Conservation (phyloP, 495 filamentous ascomycete genomes). For the Daldinia caldariorum region DNA sequence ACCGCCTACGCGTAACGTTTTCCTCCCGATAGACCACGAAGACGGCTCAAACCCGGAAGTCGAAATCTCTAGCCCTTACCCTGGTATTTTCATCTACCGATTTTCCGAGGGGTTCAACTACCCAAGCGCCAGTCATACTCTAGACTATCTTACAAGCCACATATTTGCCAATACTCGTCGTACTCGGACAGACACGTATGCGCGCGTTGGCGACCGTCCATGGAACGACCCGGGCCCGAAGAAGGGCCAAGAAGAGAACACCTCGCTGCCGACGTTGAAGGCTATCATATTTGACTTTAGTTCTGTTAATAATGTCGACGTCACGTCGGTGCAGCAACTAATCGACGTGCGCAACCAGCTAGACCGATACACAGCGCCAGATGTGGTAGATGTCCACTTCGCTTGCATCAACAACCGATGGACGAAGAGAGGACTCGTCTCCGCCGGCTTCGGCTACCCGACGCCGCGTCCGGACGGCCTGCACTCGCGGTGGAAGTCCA, state of each 20-base stretch:
- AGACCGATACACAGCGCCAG: constrained; percentile 84
- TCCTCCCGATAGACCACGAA: constrained; percentile 85
- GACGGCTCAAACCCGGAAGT: constrained; percentile 93
- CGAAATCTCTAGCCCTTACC: constrained; percentile 80
- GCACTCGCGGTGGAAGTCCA: constrained; percentile 86
- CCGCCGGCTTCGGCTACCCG: constrained; percentile 92
- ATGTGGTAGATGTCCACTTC: constrained; percentile 94
- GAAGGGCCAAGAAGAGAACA: constrained; percentile 33
- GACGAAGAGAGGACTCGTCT: constrained; percentile 94
- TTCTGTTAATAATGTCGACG: constrained; percentile 95
- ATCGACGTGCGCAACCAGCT: constrained; percentile 99
- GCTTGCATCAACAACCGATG: constrained; percentile 95
- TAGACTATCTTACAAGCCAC: constrained; percentile 77
- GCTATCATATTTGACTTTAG: constrained; percentile 96
- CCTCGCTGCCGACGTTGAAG: constrained; percentile 76
- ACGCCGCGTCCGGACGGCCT: constrained; percentile 61
- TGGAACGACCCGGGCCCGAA: constrained; percentile 95
- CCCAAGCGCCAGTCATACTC: constrained; percentile 90
- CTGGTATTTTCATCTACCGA: constrained; percentile 96
- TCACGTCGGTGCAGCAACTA: constrained; percentile 92
- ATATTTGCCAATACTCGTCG: constrained; percentile 82
- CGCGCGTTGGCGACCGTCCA: constrained; percentile 81
- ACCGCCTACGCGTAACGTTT: constrained; percentile 71
- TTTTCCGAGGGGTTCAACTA: constrained; percentile 98
- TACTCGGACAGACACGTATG: constrained; percentile 72